Evolutionary conservation across 352 stramenopile species (phyloP), one percentile per base, ranked within the genome.

Genomic region (Globisporangium takayamanum): DNA sequence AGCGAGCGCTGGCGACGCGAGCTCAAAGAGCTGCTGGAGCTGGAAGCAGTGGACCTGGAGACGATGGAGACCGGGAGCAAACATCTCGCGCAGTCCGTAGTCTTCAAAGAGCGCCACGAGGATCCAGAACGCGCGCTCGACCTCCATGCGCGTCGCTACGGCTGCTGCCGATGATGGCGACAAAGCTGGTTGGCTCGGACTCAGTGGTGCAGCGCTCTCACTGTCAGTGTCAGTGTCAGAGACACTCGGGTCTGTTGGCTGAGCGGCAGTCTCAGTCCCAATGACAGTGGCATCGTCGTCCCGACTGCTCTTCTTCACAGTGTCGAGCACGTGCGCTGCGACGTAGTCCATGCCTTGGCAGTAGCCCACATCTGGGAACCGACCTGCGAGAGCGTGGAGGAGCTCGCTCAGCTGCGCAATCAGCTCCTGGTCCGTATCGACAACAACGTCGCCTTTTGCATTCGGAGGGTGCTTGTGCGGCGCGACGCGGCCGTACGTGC

Each of bases 271-370:
- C 33, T 39, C 33, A 39, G 33, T 39, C 33, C 33, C 33, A 39
- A 39, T 37, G 11, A 60, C 61, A 1, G 46, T 53, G 11, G 52
- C 48, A 30, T 75, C 63, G 30, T 72, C 70, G 3, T 71, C 74
- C 36, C 84, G 70, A 11, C 63, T 80, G 48, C 74, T 80, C 52
- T 80, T 87, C 69, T 92, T 94, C 20, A 92, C 82, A 26, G 90
- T 79, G 59, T 93, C 79, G 12, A 94, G 64, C 11, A 95, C 66
- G 25, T 92, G 80, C 15, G 84, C 85, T 15, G 81, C 79, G 57
- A 95, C 88, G 61, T 95, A 95, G 54, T 95, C 85, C 83, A 95
- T 93, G 36, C 85, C 85, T 63, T 95, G 85, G 56, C 85, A 95
- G 59, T 95, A 95, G 5, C 85, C 85, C 10, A 95, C 85, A 26